phyloP scores from a whole-genome alignment of 345 rosid genomes.

The Carallia pectinifolia region DNA sequence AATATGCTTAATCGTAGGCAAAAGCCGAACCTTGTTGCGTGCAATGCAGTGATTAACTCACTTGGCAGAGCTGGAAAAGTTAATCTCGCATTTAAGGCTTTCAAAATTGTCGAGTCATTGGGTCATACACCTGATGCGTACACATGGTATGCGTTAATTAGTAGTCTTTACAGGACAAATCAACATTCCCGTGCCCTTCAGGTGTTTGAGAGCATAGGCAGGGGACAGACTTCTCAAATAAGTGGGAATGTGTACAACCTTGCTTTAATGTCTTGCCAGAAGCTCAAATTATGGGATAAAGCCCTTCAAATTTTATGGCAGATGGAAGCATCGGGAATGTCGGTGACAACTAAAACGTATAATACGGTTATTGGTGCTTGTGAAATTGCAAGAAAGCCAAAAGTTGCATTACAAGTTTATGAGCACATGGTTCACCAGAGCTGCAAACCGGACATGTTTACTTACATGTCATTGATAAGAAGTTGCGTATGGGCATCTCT shows the following conservation, averaged over 20 bases:
- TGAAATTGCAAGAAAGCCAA: constrained; percentile 64
- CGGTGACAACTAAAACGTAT: constrained; percentile 51
- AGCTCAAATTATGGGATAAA: constrained; percentile 72
- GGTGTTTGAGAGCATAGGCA: constrained; percentile 57
- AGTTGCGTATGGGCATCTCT: constrained; percentile 80
- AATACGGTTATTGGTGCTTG: constrained; percentile 70
- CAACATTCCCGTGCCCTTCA: constrained; percentile 54
- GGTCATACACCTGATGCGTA: constrained; percentile 67
- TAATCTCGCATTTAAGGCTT: constrained; percentile 55
- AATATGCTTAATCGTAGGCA: constrained; percentile 46
- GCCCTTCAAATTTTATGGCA: constrained; percentile 77
- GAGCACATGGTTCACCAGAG: constrained; percentile 59
- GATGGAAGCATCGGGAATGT: constrained; percentile 54
- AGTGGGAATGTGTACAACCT: constrained; percentile 56
- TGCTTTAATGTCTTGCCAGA: constrained; percentile 70
- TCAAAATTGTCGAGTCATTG: constrained; percentile 40
- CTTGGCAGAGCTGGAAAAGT: constrained; percentile 68
- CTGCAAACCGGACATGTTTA: constrained; percentile 58
- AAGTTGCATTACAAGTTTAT: constrained; percentile 67
- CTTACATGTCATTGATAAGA: constrained; percentile 62
- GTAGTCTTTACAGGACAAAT: constrained; percentile 58
- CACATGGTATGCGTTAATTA: constrained; percentile 74
- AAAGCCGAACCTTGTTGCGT: constrained; percentile 59
- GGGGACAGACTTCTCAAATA: constrained; percentile 30
- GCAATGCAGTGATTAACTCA: constrained; percentile 67